These are phyloP conservation scores for Lactarius trivialis DNA, from an alignment of 768 basidiomycete species.

Conservation along the genomic window DNA sequence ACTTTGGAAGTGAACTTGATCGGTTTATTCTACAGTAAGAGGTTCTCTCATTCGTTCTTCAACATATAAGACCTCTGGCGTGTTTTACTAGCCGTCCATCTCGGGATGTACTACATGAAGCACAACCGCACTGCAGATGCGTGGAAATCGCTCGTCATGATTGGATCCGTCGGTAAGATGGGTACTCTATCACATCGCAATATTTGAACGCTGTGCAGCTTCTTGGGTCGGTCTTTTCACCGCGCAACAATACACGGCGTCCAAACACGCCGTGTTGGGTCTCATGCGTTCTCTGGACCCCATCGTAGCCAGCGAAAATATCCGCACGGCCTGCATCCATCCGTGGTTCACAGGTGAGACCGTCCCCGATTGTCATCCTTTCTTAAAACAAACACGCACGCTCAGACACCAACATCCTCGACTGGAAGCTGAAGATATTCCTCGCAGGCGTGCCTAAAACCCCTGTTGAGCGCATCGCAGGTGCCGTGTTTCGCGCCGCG, in stretches of 20 bases:
- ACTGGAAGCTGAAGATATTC: constrained; percentile 34
- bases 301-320: constrained; percentile 31
- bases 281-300: constrained; percentile 44
- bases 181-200: too few species aligned
- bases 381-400: background rate
- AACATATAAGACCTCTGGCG: background rate
- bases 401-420: constrained; percentile 44
- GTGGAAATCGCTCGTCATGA: constrained; percentile 46
- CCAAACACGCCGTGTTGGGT: constrained; percentile 50
- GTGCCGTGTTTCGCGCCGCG: constrained; percentile 47
- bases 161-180: constrained; percentile 47
- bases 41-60: background rate
- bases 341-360: constrained; percentile 47
- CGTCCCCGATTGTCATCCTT: background rate
- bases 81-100: constrained; percentile 36
- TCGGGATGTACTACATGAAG: constrained; percentile 46
- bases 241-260: constrained; percentile 42
- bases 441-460: constrained; percentile 45
- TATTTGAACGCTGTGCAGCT: constrained; percentile 29
- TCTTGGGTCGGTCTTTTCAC: constrained; percentile 43
- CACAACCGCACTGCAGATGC: constrained; percentile 31
- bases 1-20: constrained; percentile 46
- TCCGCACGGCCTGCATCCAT: constrained; percentile 43
- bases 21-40: constrained; percentile 44
- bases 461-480: constrained; percentile 42